Evolutionary conservation across 2,329 filamentous ascomycete species (phyloP).

Genomic region (Leptographium procerum): DNA sequence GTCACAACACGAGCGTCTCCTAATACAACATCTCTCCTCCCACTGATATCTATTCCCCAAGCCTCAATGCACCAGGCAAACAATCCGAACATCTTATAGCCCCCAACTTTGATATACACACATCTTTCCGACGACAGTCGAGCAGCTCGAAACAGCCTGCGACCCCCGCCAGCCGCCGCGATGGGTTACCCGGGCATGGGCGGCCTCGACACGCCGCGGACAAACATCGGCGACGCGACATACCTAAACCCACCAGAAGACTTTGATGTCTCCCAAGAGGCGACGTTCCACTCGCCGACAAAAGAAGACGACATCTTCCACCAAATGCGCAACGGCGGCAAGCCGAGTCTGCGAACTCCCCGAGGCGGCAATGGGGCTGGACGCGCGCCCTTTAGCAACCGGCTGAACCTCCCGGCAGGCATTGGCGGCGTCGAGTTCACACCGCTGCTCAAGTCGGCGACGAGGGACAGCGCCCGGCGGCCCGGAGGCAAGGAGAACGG

Average conservation of each 20-base stretch:
- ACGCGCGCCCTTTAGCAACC: slow-evolving; percentile 58
- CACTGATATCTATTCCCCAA: neutral
- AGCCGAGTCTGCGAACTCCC: slow-evolving; percentile 60
- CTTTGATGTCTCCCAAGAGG: slow-evolving; percentile 77
- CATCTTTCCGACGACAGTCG: neutral
- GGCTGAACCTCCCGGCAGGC: slow-evolving; percentile 57
- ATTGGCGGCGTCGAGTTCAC: slow-evolving; percentile 75
- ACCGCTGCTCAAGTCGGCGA: slow-evolving; percentile 76
- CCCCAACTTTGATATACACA: no score
- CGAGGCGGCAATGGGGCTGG: slow-evolving; percentile 31
- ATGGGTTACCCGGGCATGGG: slow-evolving; percentile 56
- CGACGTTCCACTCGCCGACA: slow-evolving; percentile 71
- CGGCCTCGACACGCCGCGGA: slow-evolving; percentile 75
- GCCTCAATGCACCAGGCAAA: neutral
- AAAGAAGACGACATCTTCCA: slow-evolving; percentile 69
- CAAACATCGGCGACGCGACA: slow-evolving; percentile 73
- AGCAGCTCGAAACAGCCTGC: no score
- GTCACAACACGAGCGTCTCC: neutral
- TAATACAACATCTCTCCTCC: no score
- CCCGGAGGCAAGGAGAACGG: slow-evolving; percentile 50
- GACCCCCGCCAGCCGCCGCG: slow-evolving; percentile 21
- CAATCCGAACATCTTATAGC: no score
- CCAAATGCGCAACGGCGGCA: slow-evolving; percentile 56
- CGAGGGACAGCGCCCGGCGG: slow-evolving; percentile 56
- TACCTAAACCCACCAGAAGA: slow-evolving; percentile 60